Base-by-base conservation (phyloP, 2,329 filamentous ascomycete genomes). In the Aureobasidium sp. region DNA sequence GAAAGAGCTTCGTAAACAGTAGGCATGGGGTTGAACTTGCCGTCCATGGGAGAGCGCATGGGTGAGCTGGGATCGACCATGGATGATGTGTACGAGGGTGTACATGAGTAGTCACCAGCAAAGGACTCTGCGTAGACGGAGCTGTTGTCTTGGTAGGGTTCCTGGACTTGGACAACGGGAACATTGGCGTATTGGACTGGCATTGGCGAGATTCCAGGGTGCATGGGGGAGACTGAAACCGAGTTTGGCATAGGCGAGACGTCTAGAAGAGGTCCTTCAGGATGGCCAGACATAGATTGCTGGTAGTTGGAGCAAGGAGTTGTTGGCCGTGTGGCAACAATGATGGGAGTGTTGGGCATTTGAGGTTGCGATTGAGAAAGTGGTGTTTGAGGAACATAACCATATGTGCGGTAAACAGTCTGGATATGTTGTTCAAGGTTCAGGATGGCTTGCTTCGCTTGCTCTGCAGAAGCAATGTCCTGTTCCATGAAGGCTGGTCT, bases 1-100 rank as follows among this genome's bases (percentile, higher is more conserved):
- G 65, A 61, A 41, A 64, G 63, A 61, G 73, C 72, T 61, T 74
- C 72, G 61, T 69, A 72, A 21, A 74, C 64, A 9, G 72, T 73
- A 16, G 72, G 71, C 71, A 74, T 70, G 16, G 68, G 66, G 71
- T 69, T 66, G 69, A 76, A 59, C 69, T 72, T 62, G 68, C 68
- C 58, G 67, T 66, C 62, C 67, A 71, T 59, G 70, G 72, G 27
- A 66, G 71, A 77, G 21, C 66, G 70, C 21, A 65, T 60, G 10
- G 78, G 78, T 16, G 78, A 81, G 36, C 79, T 66, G 66, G 78
- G 72, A 71, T 81, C 78, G 50, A 68, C 70, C 61, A 69, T 65
- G n/a, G 79, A 79, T 2, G 77, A 79, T 62, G 80, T 79, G 66
- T 79, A 78, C 7, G 71, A 73, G 14, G 78, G 78, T 59, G 77